These are phyloP conservation scores for Cladosporium sp. DNA, from an alignment of 2,329 filamentous ascomycete genomes.

Conservation along the genomic window DNA sequence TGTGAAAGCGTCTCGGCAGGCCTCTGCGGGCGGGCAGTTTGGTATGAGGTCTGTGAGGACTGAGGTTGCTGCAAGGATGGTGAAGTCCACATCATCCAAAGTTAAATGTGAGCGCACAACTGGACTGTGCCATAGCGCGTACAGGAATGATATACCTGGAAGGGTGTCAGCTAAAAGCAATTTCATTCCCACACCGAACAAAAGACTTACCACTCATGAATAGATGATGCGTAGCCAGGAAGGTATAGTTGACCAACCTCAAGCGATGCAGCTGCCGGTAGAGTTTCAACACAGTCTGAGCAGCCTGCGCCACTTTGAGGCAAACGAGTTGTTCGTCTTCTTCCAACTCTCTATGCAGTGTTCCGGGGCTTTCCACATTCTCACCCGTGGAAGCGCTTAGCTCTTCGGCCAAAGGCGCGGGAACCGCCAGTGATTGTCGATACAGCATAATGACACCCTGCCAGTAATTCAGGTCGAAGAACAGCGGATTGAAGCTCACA, in stretches of 20 bases:
- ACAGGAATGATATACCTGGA: conserved; percentile 80
- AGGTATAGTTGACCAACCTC: conserved; percentile 91
- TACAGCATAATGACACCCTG: conserved; percentile 96
- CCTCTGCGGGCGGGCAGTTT: conserved; percentile 91
- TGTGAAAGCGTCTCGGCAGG: conserved; percentile 90
- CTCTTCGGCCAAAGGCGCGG: conserved; percentile 77
- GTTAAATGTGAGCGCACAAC: conserved; percentile 79
- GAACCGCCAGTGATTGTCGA: conserved; percentile 74
- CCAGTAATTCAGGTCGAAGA: conserved; percentile 95
- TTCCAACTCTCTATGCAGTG: conserved; percentile 56
- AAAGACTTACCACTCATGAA: conserved; percentile 83
- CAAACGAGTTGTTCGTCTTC: conserved; percentile 90
- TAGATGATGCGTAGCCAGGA: conserved; percentile 88
- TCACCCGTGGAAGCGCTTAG: conserved; percentile 52
- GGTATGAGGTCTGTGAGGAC: conserved; percentile 87
- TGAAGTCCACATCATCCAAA: conserved; percentile 97
- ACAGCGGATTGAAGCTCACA: conserved; percentile 83
- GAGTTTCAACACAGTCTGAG: conserved; percentile 83
- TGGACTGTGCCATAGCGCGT: conserved; percentile 94
- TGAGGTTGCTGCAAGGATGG: conserved; percentile 85
- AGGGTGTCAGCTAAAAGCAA: conserved; percentile 2
- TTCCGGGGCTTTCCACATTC: conserved; percentile 52
- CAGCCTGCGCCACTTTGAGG: conserved; percentile 89
- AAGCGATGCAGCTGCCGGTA: conserved; percentile 86
- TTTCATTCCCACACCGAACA: background rate